Base-by-base conservation (phyloP, 23 red algal genomes). In the Agarophyton chilense region DNA sequence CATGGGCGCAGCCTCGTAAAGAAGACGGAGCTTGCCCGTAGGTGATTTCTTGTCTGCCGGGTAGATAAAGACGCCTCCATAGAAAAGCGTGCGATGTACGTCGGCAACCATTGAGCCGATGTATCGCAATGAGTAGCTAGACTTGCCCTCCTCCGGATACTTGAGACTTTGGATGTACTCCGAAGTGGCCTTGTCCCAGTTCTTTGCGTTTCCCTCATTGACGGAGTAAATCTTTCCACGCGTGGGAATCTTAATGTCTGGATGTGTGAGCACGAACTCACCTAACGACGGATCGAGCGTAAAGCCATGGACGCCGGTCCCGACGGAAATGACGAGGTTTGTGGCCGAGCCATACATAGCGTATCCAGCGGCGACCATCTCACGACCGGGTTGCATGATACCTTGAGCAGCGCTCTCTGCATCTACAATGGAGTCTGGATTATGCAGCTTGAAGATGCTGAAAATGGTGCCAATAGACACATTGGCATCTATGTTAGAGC, bases 381-480 rank as follows among this genome's bases (percentile, higher is more conserved):
- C 61, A 33, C 73, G 72, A 32, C 97, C 97, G 29, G 78, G 82
- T 63, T 95, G 93, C 84, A 96, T 60, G 36, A 99, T 96, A 40
- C 82, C 64, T 66, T 40, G 44, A 42, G 74, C 83, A 55, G 90
- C 97, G 17, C 92, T 88, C 40, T 92, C 83, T 3, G 93, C 60
- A 21, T 94, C 92, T 43, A 78, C 86, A 17, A 96, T 64, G 13
- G 64, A 72, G 13, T 91, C 87, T 38, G 93, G 90, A 32, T 99
- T 75, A 17, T 86, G 19, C 56, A 99, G 76, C 52, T 84, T 89
- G 79, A 92, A 99, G 60, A 99, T 99, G 54, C 68, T 78, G 72
- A 99, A 99, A 28, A 99, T 99, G 44, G 93, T 94, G 52, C 97
- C 97, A 72, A 99, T 99, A n/a, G 97, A 96, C 21, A 99, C 97